Base-by-base conservation (phyloP, 208 protist genomes). In the Crithidia expoeki region DNA sequence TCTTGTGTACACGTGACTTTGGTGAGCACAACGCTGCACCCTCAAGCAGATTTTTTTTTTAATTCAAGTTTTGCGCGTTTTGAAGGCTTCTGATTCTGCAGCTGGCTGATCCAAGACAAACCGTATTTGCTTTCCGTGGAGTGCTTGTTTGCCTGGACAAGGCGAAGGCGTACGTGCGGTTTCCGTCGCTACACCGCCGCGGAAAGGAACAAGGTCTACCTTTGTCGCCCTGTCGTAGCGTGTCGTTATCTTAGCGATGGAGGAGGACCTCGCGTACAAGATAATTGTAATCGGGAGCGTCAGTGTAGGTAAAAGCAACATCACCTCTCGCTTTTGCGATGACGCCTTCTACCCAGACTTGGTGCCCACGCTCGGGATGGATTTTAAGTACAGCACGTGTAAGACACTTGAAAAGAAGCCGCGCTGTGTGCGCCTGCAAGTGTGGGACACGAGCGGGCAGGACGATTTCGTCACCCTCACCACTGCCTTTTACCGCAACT, bases 251-350 rank as follows among this genome's bases (percentile, higher is more conserved):
- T 36, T 32, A 30, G 28, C 25, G 19, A 76, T 92, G 90, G 75
- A 88, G 51, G 88, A 92, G 36, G 89, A 97, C 32, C 73, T 94
- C 10, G 77, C 83, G n/a, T 96, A 93, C 86, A 96, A 96, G 64
- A 85, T 96, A 47, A 93, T 96, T 36, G 85, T 96, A 34, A 92
- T 97, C 61, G 93, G 93, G 5, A 92, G 92, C 61, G 83, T 90
- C n/a, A 92, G 93, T 56, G 93, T 97, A 4, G 93, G 93, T 1
- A 97, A 97, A 74, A 95, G 90, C 65, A 95, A 94, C 79, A 90
- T 96, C 56, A 88, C 91, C 6, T 85, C 76, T 11, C 91, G 93
- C 11, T 95, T 95, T 72, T 95, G 89, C 58, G 89, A 96, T 61
- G 76, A 92, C 52, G 75, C 77, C 23, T 97, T 94, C 65, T 94